phyloP scores from a whole-genome alignment of 495 filamentous ascomycete species.

The Halenospora varia region DNA sequence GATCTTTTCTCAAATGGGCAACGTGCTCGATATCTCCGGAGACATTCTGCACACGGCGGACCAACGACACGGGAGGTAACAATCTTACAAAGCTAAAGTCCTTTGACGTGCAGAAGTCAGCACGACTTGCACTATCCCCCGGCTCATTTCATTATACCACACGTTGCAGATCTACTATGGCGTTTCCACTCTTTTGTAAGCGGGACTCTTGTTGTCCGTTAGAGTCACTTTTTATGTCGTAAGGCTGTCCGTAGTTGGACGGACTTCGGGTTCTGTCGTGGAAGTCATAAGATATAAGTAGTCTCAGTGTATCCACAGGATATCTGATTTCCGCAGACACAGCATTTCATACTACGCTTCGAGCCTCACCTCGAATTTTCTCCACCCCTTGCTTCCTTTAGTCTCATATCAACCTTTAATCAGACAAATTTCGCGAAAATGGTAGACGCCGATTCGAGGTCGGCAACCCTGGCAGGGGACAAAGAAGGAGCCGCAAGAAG shows the following conservation, averaged over 20 bases:
- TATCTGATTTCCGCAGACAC: no score
- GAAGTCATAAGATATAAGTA: neutral
- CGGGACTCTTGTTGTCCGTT: neutral
- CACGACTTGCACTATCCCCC: neutral
- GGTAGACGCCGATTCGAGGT: slow-evolving; percentile 19
- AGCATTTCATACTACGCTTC: neutral
- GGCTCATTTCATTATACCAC: neutral
- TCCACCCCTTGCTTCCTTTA: neutral
- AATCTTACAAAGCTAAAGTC: neutral
- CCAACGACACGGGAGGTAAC: neutral
- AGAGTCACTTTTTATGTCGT: neutral
- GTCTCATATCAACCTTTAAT: neutral
- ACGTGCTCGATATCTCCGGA: neutral
- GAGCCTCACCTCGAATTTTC: neutral
- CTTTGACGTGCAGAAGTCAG: neutral
- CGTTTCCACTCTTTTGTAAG: neutral
- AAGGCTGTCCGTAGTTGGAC: neutral
- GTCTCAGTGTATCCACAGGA: no score
- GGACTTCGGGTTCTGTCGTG: neutral
- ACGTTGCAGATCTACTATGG: neutral
- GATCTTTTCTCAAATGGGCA: neutral
- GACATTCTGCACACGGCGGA: neutral
- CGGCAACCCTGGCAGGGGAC: slow-evolving; percentile 18
- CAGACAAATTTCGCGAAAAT: no score
- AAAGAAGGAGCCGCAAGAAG: slow-evolving; percentile 17